These are phyloP conservation scores for Schizochytrium sp. DNA, from an alignment of 108 stramenopile species.

Conservation along the genomic window DNA sequence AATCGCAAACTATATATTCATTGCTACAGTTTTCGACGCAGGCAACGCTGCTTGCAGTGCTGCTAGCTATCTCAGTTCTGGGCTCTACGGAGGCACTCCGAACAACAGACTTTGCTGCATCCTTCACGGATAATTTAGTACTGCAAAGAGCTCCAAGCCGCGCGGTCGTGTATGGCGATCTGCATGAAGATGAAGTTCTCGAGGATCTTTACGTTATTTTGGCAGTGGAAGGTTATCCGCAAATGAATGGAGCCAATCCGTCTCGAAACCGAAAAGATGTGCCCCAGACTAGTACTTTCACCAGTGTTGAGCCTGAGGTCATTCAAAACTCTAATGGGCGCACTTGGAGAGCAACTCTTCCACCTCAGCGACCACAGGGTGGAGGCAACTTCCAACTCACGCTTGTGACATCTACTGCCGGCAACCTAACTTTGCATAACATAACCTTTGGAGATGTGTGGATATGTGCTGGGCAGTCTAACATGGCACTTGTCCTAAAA, in stretches of 20 bases:
- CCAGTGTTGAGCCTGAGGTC: too few relatives aligned
- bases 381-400: not conserved
- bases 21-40: too few relatives aligned
- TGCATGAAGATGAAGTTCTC: not conserved
- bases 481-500: slow-evolving; percentile 54
- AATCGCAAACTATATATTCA: too few relatives aligned
- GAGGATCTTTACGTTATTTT: not conserved
- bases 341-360: not conserved
- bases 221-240: too few relatives aligned
- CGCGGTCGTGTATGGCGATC: slow-evolving; percentile 23
- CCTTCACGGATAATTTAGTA: not conserved
- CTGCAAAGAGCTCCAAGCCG: slow-evolving; percentile 17
- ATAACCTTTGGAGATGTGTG: slow-evolving; percentile 66
- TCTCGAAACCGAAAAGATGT: too few relatives aligned
- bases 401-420: not conserved
- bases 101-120: not conserved
- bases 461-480: slow-evolving; percentile 65
- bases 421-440: not conserved
- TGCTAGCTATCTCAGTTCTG: too few relatives aligned
- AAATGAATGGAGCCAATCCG: too few relatives aligned
- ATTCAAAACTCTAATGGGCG: too few relatives aligned
- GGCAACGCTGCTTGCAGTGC: too few relatives aligned
- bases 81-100: too few relatives aligned
- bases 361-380: not conserved
- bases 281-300: too few relatives aligned